Base-by-base conservation (phyloP, 2,329 filamentous ascomycete genomes). In the Monosporascus sp. region DNA sequence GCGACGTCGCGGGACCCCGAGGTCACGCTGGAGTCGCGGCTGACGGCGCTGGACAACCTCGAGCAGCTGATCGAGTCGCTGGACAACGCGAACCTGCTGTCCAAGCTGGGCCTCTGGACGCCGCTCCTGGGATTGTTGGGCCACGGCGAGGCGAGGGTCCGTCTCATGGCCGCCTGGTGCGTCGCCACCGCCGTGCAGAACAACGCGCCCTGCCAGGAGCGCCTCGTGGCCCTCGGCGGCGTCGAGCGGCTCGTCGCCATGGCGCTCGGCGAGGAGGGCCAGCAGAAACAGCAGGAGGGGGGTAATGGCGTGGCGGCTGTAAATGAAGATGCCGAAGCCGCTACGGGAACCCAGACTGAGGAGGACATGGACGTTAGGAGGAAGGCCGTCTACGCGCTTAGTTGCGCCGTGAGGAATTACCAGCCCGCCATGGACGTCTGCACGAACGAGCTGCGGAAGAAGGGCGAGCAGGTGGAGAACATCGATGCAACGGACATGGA, bases 71-170 rank as follows among this genome's bases (percentile, higher is more conserved):
- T 97, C 64, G 91, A 97, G 76, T 85, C 83, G 58, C 84, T 97
- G 63, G 94, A 99, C 78, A 99, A 99, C 70, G 93, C 94, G 54
- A 99, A 97, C 77, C 95, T 97, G 73, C 82, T 99, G 62, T 85
- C 85, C 60, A 81, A 81, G 27, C 75, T 97, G 20, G 80, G 81
- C 7, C 78, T 97, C 35, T 99, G 94, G 94, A 80, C 82, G 11
- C 90, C 90, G 9, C 77, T 99, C 39, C 76, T 97, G 11, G 72
- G 78, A 8, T 83, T 88, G 58, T 77, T 99, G 15, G 76, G 78
- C 49, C 79, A 86, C 64, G 77, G 81, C 11, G 87, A 94, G 65
- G 68, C 78, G 6, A 88, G 94, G 58, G 76, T 96, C 65, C 79
- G 92, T 59, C 84, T 79, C 63, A 91, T 90, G 82, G 92, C 93